Percentiles rank a stretch among this genome's conserved stretches.
Evolutionary conservation across 257 asterid genomes (phyloP).

Genomic region (Fraxinus excelsior): DNA sequence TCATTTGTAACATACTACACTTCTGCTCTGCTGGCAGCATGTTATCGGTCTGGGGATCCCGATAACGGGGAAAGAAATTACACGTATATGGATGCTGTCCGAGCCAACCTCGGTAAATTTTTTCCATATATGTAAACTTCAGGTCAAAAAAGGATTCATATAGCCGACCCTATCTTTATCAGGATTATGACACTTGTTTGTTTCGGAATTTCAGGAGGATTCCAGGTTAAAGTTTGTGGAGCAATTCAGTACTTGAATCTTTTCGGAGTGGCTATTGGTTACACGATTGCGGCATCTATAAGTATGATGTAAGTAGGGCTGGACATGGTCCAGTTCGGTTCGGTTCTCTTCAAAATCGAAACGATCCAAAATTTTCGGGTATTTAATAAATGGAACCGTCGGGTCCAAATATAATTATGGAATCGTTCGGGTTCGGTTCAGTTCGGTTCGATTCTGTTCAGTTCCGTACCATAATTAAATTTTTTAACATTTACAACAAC

Average conservation of each 20-base stretch:
- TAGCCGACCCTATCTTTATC: background rate
- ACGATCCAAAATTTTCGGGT: too few species aligned
- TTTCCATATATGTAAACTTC: background rate
- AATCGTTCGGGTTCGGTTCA: too few species aligned
- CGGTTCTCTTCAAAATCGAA: too few species aligned
- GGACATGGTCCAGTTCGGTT: too few species aligned
- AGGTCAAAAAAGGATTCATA: background rate
- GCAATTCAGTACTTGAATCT: conserved; percentile 46
- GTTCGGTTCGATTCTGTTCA: too few species aligned
- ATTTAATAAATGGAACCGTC: too few species aligned
- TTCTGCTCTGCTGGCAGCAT: conserved; percentile 43
- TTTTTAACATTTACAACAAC: too few species aligned
- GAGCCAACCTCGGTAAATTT: conserved; percentile 34
- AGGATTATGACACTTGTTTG: background rate
- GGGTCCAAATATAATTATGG: too few species aligned
- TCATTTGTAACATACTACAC: conserved; percentile 43
- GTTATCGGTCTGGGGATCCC: conserved; percentile 46
- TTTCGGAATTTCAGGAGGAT: conserved; percentile 41
- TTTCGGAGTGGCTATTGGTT: conserved; percentile 47
- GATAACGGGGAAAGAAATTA: conserved; percentile 45
- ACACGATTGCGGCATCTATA: conserved; percentile 49
- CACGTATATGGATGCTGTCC: conserved; percentile 51
- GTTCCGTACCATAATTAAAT: too few species aligned
- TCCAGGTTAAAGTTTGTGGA: conserved; percentile 43
- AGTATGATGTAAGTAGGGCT: conserved; percentile 53